These are phyloP conservation scores for Babesia bigemina DNA, from an alignment of 169 alveolate genomes.

Conservation along the genomic window DNA sequence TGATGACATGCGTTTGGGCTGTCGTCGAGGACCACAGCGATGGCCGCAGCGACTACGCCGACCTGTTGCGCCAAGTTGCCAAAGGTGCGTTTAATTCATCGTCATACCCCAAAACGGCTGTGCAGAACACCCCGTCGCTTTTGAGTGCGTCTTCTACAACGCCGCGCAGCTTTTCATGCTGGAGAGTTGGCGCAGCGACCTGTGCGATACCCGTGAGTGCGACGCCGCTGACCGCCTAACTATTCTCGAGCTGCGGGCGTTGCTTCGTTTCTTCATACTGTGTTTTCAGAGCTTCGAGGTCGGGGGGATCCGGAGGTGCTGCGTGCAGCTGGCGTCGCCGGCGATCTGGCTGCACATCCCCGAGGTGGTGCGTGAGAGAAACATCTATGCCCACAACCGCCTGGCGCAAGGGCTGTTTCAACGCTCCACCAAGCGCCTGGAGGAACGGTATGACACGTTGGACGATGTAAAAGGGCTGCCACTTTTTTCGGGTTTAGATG, in stretches of 20 bases:
- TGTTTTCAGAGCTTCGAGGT: conserved; percentile 65
- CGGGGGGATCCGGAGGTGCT: conserved; percentile 53
- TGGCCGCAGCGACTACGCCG: conserved; percentile 65
- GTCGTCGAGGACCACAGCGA: conserved; percentile 58
- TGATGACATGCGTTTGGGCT: conserved; percentile 72
- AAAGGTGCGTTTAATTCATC: conserved; percentile 30
- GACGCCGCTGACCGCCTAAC: conserved; percentile 26
- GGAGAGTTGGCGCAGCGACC: conserved; percentile 59
- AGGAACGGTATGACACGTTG: conserved; percentile 22
- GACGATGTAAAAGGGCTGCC: conserved; percentile 14
- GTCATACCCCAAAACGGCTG: background rate
- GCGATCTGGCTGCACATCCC: conserved; percentile 65
- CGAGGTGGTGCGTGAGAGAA: conserved; percentile 34
- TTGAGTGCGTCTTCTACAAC: conserved; percentile 57
- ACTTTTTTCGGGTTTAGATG: background rate
- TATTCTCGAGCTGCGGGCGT: conserved; percentile 63
- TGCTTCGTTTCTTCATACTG: conserved; percentile 56
- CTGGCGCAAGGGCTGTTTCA: conserved; percentile 39
- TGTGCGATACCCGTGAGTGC: conserved; percentile 56
- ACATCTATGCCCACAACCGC: conserved; percentile 48
- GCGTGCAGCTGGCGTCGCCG: conserved; percentile 64
- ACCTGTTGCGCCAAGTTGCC: conserved; percentile 45
- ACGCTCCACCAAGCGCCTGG: conserved; percentile 30
- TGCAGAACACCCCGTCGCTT: conserved; percentile 47
- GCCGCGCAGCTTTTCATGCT: conserved; percentile 67